Evolutionary conservation across 768 basidiomycete species (phyloP).

Genomic region (Leccinellum luteum): DNA sequence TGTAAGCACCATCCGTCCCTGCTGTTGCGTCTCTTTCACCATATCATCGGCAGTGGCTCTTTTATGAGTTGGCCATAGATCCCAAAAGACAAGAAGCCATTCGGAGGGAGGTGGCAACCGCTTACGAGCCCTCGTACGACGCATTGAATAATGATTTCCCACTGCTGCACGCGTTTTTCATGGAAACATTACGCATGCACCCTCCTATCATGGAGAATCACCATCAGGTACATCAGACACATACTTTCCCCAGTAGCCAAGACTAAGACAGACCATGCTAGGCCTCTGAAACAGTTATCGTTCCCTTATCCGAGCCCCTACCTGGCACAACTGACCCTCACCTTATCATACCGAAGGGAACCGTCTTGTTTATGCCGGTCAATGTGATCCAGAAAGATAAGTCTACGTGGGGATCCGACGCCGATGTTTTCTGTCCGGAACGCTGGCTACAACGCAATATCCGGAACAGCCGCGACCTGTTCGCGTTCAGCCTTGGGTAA

Average conservation of each 20-base stretch:
- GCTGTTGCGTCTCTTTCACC: slow-evolving; percentile 2
- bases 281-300: slow-evolving; percentile 49
- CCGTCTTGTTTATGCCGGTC: slow-evolving; percentile 51
- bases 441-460: slow-evolving; percentile 54
- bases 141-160: slow-evolving; percentile 47
- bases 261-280: slow-evolving; percentile 19
- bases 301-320: slow-evolving; percentile 56
- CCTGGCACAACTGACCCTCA: slow-evolving; percentile 41
- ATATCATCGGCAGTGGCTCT: slow-evolving; percentile 48
- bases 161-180: slow-evolving; percentile 58
- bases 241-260: background rate
- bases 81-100: slow-evolving; percentile 52
- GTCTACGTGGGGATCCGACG: slow-evolving; percentile 59
- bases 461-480: slow-evolving; percentile 41
- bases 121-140: slow-evolving; percentile 50
- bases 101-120: slow-evolving; percentile 49
- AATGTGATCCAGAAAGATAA: slow-evolving; percentile 56
- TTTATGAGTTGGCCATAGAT: slow-evolving; percentile 59
- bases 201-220: slow-evolving; percentile 64
- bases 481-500: slow-evolving; percentile 61
- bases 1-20: slow-evolving; percentile 19
- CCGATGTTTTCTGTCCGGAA: slow-evolving; percentile 54
- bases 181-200: slow-evolving; percentile 61
- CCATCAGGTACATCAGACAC: slow-evolving; percentile 44
- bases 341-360: slow-evolving; percentile 56